Percentiles rank a stretch among this genome's conserved stretches.
phyloP scores from a whole-genome alignment of 2,329 filamentous ascomycete species.

The Neurospora crassa region DNA sequence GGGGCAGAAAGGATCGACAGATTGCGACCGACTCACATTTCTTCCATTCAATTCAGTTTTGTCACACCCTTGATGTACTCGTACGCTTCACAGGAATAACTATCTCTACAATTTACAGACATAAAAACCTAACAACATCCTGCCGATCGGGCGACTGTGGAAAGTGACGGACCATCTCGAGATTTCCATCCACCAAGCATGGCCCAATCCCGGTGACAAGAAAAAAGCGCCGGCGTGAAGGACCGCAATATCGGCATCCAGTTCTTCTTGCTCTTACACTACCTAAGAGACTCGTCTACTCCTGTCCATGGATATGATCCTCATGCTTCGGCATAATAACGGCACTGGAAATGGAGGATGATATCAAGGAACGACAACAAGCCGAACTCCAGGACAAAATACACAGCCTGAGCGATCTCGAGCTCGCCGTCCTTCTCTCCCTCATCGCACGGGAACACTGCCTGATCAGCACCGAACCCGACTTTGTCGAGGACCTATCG shows the following conservation, averaged over 20 bases:
- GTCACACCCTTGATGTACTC: background rate
- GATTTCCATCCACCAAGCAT: background rate
- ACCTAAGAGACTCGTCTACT: background rate
- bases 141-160: background rate
- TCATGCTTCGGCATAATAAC: background rate
- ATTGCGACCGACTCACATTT: background rate
- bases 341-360: constrained; percentile 46
- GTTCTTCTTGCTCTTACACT: background rate
- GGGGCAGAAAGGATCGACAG: background rate
- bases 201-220: background rate
- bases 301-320: constrained; percentile 1
- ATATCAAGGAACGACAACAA: constrained; percentile 16
- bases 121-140: background rate
- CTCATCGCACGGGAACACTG: constrained; percentile 79
- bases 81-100: background rate
- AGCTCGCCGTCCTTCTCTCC: constrained; percentile 76
- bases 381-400: constrained; percentile 52
- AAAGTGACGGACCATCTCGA: background rate
- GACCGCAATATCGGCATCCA: background rate
- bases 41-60: background rate
- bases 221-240: background rate
- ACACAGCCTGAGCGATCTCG: constrained; percentile 74
- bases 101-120: background rate
- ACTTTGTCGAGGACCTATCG: constrained; percentile 52
- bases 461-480: constrained; percentile 58